Base-by-base conservation (phyloP, 2,329 filamentous ascomycete genomes). In the Cladophialophora yegresii region DNA sequence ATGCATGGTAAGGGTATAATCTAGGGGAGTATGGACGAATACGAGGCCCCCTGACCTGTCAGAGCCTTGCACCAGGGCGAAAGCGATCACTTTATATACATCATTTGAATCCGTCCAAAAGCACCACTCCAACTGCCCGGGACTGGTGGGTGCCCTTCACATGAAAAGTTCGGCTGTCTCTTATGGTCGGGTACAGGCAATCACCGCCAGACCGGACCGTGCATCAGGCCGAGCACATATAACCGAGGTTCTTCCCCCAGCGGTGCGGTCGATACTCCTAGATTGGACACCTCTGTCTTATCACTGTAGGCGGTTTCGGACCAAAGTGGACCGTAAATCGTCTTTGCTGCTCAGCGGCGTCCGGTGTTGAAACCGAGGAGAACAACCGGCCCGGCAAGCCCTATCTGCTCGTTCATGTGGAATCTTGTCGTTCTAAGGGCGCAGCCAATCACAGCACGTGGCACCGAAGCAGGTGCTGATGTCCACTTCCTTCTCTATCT, bases 391-490 rank as follows among this genome's bases (percentile, higher is more conserved):
- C 26, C 26, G 26, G 26, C 26, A 28, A 28, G 26, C 26, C 26
- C 26, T 28, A 28, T 28, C 26, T 28, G 26, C 26, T 6, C 26
- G 26, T 28, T 28, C 3, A 30, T 49, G 50, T 53, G 58, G 49
- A 47, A 47, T 26, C 53, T 58, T 62, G 60, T 62, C 60, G 53
- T 62, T 2, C 30, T 57, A 50, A 62, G 60, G 60, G 60, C 60
- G 60, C 60, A 53, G 36, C 51, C 49, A 55, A 62, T 61, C 49
- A 28, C 26, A 1, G 20, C 20, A 32, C 8, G 30, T 20, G 26
- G n/a, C 9, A 56, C 16, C 23, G 26, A 45, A 20, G 32, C 40
- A 28, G 32, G 22, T 56, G 20, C 36, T 43, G 36, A 57, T 57
- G 43, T 47, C 36, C 32, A 56, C 30, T n/a, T 5, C 9, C 26